phyloP scores from a whole-genome alignment of 1,284 basidiomycete genomes.

The Schizophyllum amplum region DNA sequence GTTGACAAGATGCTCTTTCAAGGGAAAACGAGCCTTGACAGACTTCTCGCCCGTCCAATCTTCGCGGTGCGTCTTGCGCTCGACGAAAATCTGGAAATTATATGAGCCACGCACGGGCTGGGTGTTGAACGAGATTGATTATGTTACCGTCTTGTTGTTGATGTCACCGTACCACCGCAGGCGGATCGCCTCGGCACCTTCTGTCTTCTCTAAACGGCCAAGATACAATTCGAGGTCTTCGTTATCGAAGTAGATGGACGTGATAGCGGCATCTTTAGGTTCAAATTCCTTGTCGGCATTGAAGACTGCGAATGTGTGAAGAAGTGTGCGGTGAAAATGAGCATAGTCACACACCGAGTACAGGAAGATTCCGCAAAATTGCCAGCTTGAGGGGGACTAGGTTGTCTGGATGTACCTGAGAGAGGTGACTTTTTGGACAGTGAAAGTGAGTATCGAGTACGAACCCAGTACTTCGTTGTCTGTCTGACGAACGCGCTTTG shows the following conservation, averaged over 20 bases:
- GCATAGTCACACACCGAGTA: constrained; percentile 55
- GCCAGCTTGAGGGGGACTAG: constrained; percentile 95
- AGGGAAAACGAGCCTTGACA: constrained; percentile 95
- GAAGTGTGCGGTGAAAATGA: background rate
- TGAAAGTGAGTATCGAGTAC: constrained; percentile 12
- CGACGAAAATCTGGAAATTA: constrained; percentile 78
- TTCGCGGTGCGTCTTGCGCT: constrained; percentile 97
- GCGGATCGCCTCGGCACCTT: constrained; percentile 95
- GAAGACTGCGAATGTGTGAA: constrained; percentile 64
- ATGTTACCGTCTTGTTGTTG: constrained; percentile 64
- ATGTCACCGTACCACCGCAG: constrained; percentile 98
- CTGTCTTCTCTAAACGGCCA: constrained; percentile 95
- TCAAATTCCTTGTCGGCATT: constrained; percentile 95
- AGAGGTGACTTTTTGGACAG: background rate
- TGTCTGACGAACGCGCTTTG: constrained; percentile 97
- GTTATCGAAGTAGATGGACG: constrained; percentile 91
- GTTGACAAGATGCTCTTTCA: constrained; percentile 94
- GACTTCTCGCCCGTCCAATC: constrained; percentile 99
- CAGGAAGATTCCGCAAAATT: constrained; percentile 88
- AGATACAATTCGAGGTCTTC: constrained; percentile 97
- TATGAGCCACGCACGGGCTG: constrained; percentile 3
- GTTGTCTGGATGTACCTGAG: constrained; percentile 88
- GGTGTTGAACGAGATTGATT: background rate
- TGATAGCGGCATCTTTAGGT: constrained; percentile 75
- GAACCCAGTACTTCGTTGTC: constrained; percentile 98